Conservation (phyloP, 768 basidiomycete species). For the Suillus spraguei region DNA sequence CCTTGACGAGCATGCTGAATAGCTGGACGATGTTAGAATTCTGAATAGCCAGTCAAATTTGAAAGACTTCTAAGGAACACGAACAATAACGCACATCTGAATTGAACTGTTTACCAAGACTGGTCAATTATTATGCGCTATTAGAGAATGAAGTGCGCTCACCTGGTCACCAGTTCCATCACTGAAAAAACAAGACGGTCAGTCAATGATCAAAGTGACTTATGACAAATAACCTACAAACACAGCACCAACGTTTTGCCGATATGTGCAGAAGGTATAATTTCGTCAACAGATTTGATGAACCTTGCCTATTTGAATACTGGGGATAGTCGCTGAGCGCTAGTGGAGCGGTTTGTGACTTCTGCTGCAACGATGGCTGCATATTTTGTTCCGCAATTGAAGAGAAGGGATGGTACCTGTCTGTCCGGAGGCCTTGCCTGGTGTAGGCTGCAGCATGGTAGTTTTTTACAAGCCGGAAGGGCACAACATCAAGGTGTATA, state of each 20-base stretch:
- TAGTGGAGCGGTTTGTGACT: slow-evolving; percentile 17
- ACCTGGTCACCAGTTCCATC: slow-evolving; percentile 41
- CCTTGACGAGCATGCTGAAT: slow-evolving; percentile 72
- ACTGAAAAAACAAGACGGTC: background rate
- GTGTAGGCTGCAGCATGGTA: background rate
- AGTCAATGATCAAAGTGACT: background rate
- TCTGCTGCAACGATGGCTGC: background rate
- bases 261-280: slow-evolving; percentile 44
- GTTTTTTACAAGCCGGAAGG: slow-evolving; percentile 9
- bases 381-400: slow-evolving; percentile 19
- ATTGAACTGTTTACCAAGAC: slow-evolving; percentile 65
- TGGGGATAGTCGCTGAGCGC: background rate
- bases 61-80: background rate
- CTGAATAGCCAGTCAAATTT: slow-evolving; percentile 33
- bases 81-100: slow-evolving; percentile 47
- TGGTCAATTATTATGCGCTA: slow-evolving; percentile 1
- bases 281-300: slow-evolving; percentile 26
- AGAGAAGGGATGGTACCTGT: background rate
- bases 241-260: slow-evolving; percentile 68
- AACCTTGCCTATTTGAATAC: background rate
- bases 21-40: slow-evolving; percentile 76
- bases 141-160: slow-evolving; percentile 20
- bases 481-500: background rate
- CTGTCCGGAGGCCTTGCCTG: background rate
- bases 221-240: slow-evolving; percentile 46